Evolutionary conservation across 1,284 basidiomycete genomes (phyloP).

Genomic region (Melampsora larici-populina): DNA sequence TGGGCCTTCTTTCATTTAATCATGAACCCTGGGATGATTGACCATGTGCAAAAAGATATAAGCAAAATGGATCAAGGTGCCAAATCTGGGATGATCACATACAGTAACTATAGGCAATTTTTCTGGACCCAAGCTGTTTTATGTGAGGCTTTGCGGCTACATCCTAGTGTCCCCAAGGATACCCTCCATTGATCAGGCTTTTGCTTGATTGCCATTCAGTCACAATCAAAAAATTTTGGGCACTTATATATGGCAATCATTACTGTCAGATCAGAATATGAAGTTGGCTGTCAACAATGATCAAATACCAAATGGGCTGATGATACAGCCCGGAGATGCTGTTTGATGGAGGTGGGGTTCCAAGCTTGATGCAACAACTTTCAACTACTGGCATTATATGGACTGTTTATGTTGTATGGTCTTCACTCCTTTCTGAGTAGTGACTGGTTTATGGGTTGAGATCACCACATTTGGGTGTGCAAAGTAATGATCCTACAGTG

Average conservation of each 20-base stretch:
- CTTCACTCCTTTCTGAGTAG: neutral
- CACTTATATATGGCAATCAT: neutral
- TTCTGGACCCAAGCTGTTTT: constrained; percentile 43
- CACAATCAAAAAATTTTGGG: neutral
- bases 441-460: constrained; percentile 46
- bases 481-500: constrained; percentile 47
- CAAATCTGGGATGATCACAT: neutral
- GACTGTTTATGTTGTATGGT: neutral
- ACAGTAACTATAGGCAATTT: constrained; percentile 38
- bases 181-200: neutral
- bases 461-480: constrained; percentile 45
- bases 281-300: constrained; percentile 17
- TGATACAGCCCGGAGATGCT: constrained; percentile 14
- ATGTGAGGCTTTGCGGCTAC: constrained; percentile 45
- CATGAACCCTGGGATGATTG: constrained; percentile 13
- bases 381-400: too few relatives aligned
- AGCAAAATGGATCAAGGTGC: neutral
- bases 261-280: neutral
- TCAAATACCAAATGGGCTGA: constrained; percentile 27
- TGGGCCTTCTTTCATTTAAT: constrained; percentile 34
- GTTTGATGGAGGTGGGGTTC: constrained; percentile 21
- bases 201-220: neutral
- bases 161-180: constrained; percentile 44
- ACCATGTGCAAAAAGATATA: constrained; percentile 17
- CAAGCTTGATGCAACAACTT: too few relatives aligned